Evolutionary conservation across 306 rosid genomes (phyloP).

Genomic region (Rubus parviflorus): DNA sequence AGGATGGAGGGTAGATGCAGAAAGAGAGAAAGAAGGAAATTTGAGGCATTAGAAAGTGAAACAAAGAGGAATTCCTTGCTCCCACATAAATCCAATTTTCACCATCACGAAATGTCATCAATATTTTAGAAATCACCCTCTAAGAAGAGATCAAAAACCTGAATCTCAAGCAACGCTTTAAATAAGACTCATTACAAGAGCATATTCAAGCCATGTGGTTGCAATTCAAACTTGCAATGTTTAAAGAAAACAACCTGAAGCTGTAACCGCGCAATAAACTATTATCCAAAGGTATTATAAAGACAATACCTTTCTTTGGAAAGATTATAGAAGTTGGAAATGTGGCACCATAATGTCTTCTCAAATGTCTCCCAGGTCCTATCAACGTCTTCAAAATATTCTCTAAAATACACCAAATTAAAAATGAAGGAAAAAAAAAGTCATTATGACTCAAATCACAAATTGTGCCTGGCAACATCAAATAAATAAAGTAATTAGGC

Average conservation of each 20-base stretch:
- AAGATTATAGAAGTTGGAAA: slow-evolving; percentile 83
- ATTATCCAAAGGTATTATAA: background rate
- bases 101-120: background rate
- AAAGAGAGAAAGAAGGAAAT: background rate
- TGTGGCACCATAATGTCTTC: slow-evolving; percentile 85
- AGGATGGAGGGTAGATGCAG: background rate
- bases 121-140: background rate
- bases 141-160: background rate
- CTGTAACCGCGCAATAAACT: background rate
- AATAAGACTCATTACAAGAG: slow-evolving; percentile 11
- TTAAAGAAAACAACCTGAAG: slow-evolving; percentile 15
- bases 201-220: slow-evolving; percentile 21
- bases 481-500: slow-evolving; percentile 12
- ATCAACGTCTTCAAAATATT: slow-evolving; percentile 95
- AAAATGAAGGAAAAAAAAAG: slow-evolving; percentile 21
- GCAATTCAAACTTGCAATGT: background rate
- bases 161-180: background rate
- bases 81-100: background rate
- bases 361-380: slow-evolving; percentile 95
- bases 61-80: background rate
- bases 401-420: slow-evolving; percentile 45
- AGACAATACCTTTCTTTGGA: slow-evolving; percentile 82
- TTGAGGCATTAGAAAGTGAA: background rate
- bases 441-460: slow-evolving; percentile 5
- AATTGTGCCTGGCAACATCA: background rate